Evolutionary conservation across 805 yeast genomes (phyloP), one percentile per base, ranked within the genome.

Genomic region (Isabelozyma gotoi): DNA sequence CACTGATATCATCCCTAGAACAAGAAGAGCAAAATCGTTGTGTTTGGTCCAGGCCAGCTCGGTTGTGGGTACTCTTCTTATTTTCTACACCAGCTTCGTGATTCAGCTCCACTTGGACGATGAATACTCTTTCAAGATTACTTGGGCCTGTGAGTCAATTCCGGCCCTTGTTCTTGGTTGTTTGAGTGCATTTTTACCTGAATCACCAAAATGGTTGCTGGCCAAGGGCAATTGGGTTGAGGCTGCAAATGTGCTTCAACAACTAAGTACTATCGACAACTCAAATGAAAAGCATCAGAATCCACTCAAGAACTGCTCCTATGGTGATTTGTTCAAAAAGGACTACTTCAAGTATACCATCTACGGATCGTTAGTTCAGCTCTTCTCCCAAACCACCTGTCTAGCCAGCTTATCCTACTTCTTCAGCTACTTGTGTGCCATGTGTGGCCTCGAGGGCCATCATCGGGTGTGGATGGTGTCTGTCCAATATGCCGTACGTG

Each of bases 311-410:
- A 46, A 44, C 21, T 62, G 67, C 38, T 38, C 59, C 2, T 67
- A 55, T 41, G 37, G 45, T 38, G 63, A 70, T 31, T 55, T 76
- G 31, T 66, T 77, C 46, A 51, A 60, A 3, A 51, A 46, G 33
- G 51, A 47, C 10, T 62, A 67, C 34, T 59, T 68, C 51, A 60
- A 57, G 19, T 71, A 68, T 40, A 62, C 73, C 8, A 2, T 63
- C 3, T 47, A 65, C 39, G 81, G 78, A 1, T 45, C 71, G 0
- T 19, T 58, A 0, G 54, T 71, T 7, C 82, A 76, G 46, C 33
- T 65, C 1, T 52, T 75, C 4, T 63, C 69, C n/a, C 81, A 77
- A 46, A 48, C 71, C n/a, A 67, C 75, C 41, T 75, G 78, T 4
- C 70, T 73, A 8, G 65, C 66, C 34, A 63, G 70, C 1, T 51